phyloP scores from a whole-genome alignment of 805 yeast species.

The Pichia eremophila region DNA sequence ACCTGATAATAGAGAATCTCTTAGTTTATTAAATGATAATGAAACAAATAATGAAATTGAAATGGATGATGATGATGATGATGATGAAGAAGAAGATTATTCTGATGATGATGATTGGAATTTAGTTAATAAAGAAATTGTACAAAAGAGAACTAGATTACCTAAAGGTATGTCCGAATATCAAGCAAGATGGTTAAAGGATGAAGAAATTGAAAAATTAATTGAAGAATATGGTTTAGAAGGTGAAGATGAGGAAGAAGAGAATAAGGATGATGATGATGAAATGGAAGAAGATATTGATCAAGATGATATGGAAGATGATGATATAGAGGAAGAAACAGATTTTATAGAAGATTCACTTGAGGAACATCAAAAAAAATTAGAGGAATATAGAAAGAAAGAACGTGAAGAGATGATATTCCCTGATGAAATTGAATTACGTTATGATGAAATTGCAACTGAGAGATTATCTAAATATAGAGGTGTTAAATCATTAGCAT shows the following conservation, averaged over 20 bases:
- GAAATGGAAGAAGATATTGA: conserved; percentile 16
- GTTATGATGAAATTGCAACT: conserved; percentile 65
- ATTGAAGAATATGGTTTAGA: conserved; percentile 32
- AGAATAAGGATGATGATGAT: conserved; percentile 32
- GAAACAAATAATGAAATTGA: conserved; percentile 45
- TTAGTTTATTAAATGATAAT: background rate
- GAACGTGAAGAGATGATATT: conserved; percentile 83
- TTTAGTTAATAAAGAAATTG: conserved; percentile 10
- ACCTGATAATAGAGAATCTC: conserved; percentile 23
- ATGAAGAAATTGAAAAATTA: conserved; percentile 41
- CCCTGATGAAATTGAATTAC: conserved; percentile 90
- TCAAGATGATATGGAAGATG: conserved; percentile 18
- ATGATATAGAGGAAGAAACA: conserved; percentile 50
- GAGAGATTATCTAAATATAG: conserved; percentile 72
- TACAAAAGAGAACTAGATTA: conserved; percentile 28
- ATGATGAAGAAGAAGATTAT: conserved; percentile 38
- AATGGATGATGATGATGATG: conserved; percentile 37
- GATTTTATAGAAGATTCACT: conserved; percentile 45
- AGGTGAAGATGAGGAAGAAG: conserved; percentile 22
- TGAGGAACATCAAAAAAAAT: conserved; percentile 78
- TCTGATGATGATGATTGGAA: conserved; percentile 18
- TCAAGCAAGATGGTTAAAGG: conserved; percentile 67
- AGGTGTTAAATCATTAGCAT: conserved; percentile 75
- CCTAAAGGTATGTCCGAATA: conserved; percentile 72
- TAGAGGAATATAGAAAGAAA: conserved; percentile 52